A percentile compares a stretch with the other conserved stretches of the same genome.
Conservation (phyloP, 768 basidiomycete genomes). For the Phaeolepiota aurea region DNA sequence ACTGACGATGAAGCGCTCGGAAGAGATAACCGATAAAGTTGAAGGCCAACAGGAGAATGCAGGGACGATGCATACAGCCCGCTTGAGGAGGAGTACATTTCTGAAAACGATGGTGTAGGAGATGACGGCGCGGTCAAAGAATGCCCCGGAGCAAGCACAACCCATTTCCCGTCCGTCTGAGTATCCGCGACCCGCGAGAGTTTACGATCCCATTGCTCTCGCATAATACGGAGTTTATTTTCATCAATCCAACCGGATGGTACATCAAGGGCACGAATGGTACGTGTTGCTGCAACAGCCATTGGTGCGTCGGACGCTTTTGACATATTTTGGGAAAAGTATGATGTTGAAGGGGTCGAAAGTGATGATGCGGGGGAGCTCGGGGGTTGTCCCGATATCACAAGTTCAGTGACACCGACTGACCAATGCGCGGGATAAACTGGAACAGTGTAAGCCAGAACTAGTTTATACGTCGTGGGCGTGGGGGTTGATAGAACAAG, state of each 20-base stretch:
- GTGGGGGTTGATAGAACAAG: conserved; percentile 67
- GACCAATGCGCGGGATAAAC: conserved; percentile 81
- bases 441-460: conserved; percentile 67
- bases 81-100: conserved; percentile 1
- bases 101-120: background rate
- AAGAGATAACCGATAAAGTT: conserved; percentile 66
- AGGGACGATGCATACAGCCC: conserved; percentile 11
- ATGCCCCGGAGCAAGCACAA: conserved; percentile 58
- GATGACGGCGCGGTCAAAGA: conserved; percentile 7
- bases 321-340: conserved; percentile 5
- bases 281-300: conserved; percentile 49
- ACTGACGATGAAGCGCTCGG: conserved; percentile 39
- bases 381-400: conserved; percentile 37
- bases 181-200: conserved; percentile 61
- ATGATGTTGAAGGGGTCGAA: conserved; percentile 8
- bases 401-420: conserved; percentile 66
- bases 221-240: conserved; percentile 49
- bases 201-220: conserved; percentile 75
- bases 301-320: conserved; percentile 21
- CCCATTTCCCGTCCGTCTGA: conserved; percentile 84
- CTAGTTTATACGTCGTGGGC: conserved; percentile 54
- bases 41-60: conserved; percentile 44
- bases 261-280: conserved; percentile 61
- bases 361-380: conserved; percentile 10
- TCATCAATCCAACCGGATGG: conserved; percentile 70